Percentiles rank a stretch among this genome's conserved stretches.
These are phyloP conservation scores for Pleurotus djamor DNA, from an alignment of 768 basidiomycete species.

Conservation along the genomic window DNA sequence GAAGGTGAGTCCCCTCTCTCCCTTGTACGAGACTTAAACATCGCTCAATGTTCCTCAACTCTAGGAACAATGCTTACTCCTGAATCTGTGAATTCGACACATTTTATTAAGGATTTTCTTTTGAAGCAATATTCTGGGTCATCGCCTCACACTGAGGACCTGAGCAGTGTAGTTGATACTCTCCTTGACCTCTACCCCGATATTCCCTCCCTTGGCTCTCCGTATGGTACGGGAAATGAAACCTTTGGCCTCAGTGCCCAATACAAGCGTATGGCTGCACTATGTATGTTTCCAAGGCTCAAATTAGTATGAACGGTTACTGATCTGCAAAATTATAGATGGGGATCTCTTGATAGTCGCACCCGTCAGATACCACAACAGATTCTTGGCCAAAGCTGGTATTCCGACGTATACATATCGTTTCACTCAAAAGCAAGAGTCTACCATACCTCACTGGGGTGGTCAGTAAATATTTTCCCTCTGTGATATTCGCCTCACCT, in stretches of 20 bases:
- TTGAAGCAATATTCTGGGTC: slow-evolving; percentile 23
- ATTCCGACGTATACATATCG: background rate
- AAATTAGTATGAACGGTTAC: no score
- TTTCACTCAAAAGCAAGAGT: background rate
- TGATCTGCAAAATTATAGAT: background rate
- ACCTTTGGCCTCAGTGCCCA: slow-evolving; percentile 35
- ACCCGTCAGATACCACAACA: background rate
- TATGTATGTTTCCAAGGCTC: slow-evolving; percentile 8
- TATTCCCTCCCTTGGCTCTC: slow-evolving; percentile 38
- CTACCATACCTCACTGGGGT: background rate
- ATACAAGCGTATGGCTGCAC: slow-evolving; percentile 26
- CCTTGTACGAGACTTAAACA: background rate
- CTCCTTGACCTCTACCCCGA: slow-evolving; percentile 38
- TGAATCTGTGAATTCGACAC: slow-evolving; percentile 17
- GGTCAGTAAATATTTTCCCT: background rate
- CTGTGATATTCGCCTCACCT: background rate
- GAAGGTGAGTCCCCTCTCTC: slow-evolving; percentile 31
- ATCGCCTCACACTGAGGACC: slow-evolving; percentile 12
- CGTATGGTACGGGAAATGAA: slow-evolving; percentile 41
- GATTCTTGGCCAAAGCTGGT: background rate
- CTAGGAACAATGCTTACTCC: slow-evolving; percentile 33
- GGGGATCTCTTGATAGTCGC: background rate
- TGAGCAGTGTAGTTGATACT: slow-evolving; percentile 12
- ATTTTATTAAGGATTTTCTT: slow-evolving; percentile 20
- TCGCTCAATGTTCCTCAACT: background rate